These are phyloP conservation scores for Sphenostylis stenocarpa DNA, from an alignment of 306 rosid genomes.

Conservation along the genomic window DNA sequence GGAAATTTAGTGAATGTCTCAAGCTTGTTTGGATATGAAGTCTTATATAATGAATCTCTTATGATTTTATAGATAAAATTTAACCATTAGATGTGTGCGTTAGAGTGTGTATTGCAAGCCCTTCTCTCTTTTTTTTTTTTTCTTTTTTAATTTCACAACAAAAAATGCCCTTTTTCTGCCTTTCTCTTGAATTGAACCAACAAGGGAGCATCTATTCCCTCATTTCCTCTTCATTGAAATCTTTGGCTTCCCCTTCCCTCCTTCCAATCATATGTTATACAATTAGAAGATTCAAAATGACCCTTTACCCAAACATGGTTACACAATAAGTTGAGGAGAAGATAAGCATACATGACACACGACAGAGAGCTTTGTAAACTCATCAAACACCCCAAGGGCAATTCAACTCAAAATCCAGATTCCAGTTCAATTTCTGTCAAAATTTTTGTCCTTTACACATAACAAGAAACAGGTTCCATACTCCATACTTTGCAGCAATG, in stretches of 20 bases:
- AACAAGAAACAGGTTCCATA: slow-evolving; percentile 25
- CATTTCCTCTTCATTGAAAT: neutral
- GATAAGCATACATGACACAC: neutral
- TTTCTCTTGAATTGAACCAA: neutral
- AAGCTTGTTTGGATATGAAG: neutral
- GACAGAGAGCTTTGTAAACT: neutral
- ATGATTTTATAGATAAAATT: neutral
- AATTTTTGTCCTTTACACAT: slow-evolving; percentile 23
- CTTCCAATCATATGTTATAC: neutral
- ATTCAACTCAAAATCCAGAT: slow-evolving; percentile 3
- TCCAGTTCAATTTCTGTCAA: neutral
- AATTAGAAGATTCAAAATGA: slow-evolving; percentile 7
- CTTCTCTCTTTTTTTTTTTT: too few relatives aligned
- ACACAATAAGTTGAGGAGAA: neutral
- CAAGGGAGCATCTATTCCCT: neutral
- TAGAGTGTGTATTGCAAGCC: neutral
- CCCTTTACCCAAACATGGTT: slow-evolving; percentile 5
- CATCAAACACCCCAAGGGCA: neutral
- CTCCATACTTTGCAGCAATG: neutral
- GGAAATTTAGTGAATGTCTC: neutral
- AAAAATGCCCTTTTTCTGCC: neutral
- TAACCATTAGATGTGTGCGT: too few relatives aligned
- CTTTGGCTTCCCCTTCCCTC: neutral
- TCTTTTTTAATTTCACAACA: neutral
- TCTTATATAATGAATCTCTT: neutral